A percentile compares a stretch with the other conserved stretches of the same genome.
Evolutionary conservation across 805 yeast genomes (phyloP).

Genomic region (Candida glaebosa): DNA sequence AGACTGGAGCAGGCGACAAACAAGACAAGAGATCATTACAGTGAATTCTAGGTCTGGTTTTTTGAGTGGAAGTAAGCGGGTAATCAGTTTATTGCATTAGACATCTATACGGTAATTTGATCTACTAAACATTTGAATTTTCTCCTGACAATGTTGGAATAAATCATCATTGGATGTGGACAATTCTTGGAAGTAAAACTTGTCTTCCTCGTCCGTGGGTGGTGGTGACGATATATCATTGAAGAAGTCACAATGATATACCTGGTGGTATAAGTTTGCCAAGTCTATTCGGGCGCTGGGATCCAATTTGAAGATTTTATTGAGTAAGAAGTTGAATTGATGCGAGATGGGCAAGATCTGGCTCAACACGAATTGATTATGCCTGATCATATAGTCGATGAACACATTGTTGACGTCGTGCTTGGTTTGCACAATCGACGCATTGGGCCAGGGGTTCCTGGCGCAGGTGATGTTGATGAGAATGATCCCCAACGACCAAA

Average conservation of each 20-base stretch:
- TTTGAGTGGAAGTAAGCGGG: too few species aligned
- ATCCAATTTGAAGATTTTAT: slow-evolving; percentile 40
- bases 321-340: slow-evolving; percentile 54
- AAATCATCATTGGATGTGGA: neutral
- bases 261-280: slow-evolving; percentile 35
- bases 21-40: too few species aligned
- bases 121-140: neutral
- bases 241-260: slow-evolving; percentile 32
- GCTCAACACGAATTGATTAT: slow-evolving; percentile 48
- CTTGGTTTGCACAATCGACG: slow-evolving; percentile 47
- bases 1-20: too few species aligned
- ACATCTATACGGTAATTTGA: neutral
- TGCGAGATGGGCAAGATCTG: slow-evolving; percentile 71
- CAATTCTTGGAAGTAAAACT: neutral
- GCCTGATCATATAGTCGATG: slow-evolving; percentile 56
- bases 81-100: too few species aligned
- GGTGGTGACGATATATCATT: slow-evolving; percentile 11
- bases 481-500: slow-evolving; percentile 80
- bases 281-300: slow-evolving; percentile 48
- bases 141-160: neutral
- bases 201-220: neutral
- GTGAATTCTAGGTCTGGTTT: too few species aligned
- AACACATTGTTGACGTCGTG: slow-evolving; percentile 54
- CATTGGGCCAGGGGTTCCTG: slow-evolving; percentile 89
- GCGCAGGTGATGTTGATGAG: slow-evolving; percentile 77